Evolutionary conservation across 768 basidiomycete genomes (phyloP).

Genomic region (Mycena metata): DNA sequence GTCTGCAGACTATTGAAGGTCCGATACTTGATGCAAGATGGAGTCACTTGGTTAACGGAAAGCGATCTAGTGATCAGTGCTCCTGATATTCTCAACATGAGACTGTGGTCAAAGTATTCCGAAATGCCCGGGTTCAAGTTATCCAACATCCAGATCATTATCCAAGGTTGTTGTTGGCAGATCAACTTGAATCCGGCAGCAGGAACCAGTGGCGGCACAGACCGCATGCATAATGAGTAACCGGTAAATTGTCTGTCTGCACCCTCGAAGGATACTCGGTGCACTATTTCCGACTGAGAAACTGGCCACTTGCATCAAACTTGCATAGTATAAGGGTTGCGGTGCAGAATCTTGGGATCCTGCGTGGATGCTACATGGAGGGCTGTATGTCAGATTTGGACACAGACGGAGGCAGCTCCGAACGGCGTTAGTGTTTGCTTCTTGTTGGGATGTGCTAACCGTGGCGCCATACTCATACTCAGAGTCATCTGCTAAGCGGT

Average conservation of each 20-base stretch:
- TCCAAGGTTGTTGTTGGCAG: no score
- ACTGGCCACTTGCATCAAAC: no score
- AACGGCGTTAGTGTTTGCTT: background rate
- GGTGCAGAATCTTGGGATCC: conserved; percentile 4
- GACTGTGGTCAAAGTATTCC: conserved; percentile 5
- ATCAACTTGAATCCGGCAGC: no score
- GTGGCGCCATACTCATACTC: conserved; percentile 2
- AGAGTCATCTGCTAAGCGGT: conserved; percentile 7
- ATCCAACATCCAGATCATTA: conserved; percentile 6
- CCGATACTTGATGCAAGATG: conserved; percentile 2
- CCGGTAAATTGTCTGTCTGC: no score
- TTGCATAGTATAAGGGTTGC: conserved; percentile 6
- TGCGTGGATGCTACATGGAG: conserved; percentile 4
- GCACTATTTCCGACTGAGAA: no score
- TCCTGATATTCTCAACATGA: conserved; percentile 7
- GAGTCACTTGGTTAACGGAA: conserved; percentile 1
- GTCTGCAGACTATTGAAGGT: conserved; percentile 4
- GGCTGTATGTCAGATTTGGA: conserved; percentile 4
- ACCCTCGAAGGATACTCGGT: no score
- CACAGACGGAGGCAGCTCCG: conserved; percentile 2
- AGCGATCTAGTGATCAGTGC: conserved; percentile 4
- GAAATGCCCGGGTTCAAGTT: background rate
- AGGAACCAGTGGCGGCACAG: no score
- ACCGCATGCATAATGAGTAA: no score
- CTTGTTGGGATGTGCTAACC: conserved; percentile 7